These are phyloP conservation scores for Ulota crispa DNA, from an alignment of 225 moss, liverwort and hornwort species.

Conservation along the genomic window DNA sequence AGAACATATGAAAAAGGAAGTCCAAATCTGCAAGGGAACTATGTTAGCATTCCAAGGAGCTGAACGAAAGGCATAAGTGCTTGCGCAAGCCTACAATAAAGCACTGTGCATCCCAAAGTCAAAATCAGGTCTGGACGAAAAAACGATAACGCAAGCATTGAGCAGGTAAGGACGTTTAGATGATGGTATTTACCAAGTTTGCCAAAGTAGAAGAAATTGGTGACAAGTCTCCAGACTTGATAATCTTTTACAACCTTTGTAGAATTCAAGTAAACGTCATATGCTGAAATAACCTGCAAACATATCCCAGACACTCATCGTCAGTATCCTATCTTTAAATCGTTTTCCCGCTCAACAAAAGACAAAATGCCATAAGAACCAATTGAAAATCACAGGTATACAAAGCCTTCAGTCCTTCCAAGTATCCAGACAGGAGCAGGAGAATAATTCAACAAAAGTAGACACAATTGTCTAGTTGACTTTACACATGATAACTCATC, in stretches of 20 bases:
- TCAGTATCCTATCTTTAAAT: not conserved
- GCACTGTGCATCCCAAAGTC: conserved; percentile 2
- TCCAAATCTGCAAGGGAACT: conserved; percentile 72
- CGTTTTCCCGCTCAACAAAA: not conserved
- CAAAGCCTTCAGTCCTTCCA: not conserved
- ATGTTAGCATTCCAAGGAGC: conserved; percentile 2
- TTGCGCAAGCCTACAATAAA: not conserved
- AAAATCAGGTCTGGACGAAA: not conserved
- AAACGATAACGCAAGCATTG: not conserved
- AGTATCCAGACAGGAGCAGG: not conserved
- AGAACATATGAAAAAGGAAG: conserved; percentile 99
- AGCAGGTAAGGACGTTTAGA: not conserved
- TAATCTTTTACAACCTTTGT: conserved; percentile 71
- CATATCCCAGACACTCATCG: conserved; percentile 18
- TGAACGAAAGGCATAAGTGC: not conserved
- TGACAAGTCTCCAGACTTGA: conserved; percentile 92
- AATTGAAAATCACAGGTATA: not conserved
- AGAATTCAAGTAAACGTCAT: conserved; percentile 90
- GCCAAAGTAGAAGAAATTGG: conserved; percentile 98
- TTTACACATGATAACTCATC: not conserved
- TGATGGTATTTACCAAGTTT: conserved; percentile 68
- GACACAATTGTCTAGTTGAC: not conserved
- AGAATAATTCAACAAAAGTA: not conserved
- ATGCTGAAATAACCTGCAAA: conserved; percentile 61
- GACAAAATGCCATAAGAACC: not conserved